Evolutionary conservation across 192 early-diverging fungal species (phyloP).

Genomic region (Chytriomyces hyalinus): DNA sequence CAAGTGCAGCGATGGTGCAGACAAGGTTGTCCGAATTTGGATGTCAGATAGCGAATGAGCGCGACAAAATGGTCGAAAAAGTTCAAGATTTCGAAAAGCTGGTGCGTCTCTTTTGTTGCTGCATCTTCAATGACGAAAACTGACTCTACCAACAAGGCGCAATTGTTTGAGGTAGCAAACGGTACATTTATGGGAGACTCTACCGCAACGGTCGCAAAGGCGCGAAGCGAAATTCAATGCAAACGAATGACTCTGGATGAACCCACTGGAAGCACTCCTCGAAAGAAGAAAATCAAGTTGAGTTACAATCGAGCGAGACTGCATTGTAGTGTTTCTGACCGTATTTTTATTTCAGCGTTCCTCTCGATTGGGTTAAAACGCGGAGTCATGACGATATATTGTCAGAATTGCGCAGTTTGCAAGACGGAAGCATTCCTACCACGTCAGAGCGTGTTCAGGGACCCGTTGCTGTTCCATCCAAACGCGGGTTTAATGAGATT

Average conservation of each 20-base stretch:
- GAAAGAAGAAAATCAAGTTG: slow-evolving; percentile 41
- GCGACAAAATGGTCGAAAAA: no score
- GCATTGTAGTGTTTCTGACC: neutral
- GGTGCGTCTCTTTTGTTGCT: no score
- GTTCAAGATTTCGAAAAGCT: no score
- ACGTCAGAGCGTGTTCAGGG: slow-evolving; percentile 1
- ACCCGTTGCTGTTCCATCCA: neutral
- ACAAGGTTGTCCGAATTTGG: no score
- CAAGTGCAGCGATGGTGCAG: no score
- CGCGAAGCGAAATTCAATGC: slow-evolving; percentile 39
- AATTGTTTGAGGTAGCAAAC: no score
- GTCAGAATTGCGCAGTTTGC: slow-evolving; percentile 6
- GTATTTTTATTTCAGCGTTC: slow-evolving; percentile 19
- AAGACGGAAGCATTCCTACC: neutral
- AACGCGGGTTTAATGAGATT: neutral
- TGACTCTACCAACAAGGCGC: no score
- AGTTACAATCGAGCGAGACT: neutral
- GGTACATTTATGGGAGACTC: neutral
- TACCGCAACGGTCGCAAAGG: slow-evolving; percentile 10
- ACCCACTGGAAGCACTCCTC: slow-evolving; percentile 51
- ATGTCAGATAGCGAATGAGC: no score
- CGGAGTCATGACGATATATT: slow-evolving; percentile 16
- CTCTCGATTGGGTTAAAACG: slow-evolving; percentile 28
- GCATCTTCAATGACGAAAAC: no score
- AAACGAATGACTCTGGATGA: slow-evolving; percentile 41